A percentile compares a stretch with the other conserved stretches of the same genome.
phyloP scores from a whole-genome alignment of 495 filamentous ascomycete genomes.

The Ascodesmis nigricans region DNA sequence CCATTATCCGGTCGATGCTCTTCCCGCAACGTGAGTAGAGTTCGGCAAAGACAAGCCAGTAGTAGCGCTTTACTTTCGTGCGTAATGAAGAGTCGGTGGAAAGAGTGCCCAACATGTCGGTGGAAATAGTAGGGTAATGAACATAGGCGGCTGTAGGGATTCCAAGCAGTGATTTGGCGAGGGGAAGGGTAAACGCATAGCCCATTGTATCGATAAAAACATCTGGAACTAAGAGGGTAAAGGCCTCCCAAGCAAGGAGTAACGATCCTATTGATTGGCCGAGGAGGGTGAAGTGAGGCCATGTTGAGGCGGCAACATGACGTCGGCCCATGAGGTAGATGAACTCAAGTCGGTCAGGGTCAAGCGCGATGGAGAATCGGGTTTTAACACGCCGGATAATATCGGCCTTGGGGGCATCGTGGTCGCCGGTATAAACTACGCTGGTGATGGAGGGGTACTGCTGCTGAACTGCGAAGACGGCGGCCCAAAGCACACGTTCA shows the following conservation, averaged over 20 bases:
- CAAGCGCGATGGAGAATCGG: slow-evolving; percentile 80
- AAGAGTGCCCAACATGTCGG: slow-evolving; percentile 82
- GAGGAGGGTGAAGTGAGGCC: slow-evolving; percentile 82
- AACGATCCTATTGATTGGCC: slow-evolving; percentile 79
- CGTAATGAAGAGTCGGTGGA: slow-evolving; percentile 24
- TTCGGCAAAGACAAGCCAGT: slow-evolving; percentile 69
- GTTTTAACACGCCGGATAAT: slow-evolving; percentile 62
- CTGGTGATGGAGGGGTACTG: slow-evolving; percentile 75
- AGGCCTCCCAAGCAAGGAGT: slow-evolving; percentile 76
- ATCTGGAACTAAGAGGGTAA: slow-evolving; percentile 73
- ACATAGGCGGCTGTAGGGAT: slow-evolving; percentile 86
- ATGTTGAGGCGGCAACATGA: slow-evolving; percentile 63
- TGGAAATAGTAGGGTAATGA: slow-evolving; percentile 95
- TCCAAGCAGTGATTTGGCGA: slow-evolving; percentile 64
- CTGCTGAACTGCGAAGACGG: slow-evolving; percentile 72
- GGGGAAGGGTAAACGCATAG: slow-evolving; percentile 71
- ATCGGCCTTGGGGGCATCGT: slow-evolving; percentile 51
- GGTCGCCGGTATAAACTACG: slow-evolving; percentile 84
- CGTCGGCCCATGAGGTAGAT: slow-evolving; percentile 74
- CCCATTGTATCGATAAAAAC: slow-evolving; percentile 97
- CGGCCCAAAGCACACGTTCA: slow-evolving; percentile 91
- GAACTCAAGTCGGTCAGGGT: slow-evolving; percentile 63
- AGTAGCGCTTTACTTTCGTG: slow-evolving; percentile 50
- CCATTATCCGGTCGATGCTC: slow-evolving; percentile 79
- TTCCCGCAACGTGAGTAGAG: slow-evolving; percentile 63